Evolutionary conservation across 768 basidiomycete species (phyloP).

Genomic region (Mycena filopes): DNA sequence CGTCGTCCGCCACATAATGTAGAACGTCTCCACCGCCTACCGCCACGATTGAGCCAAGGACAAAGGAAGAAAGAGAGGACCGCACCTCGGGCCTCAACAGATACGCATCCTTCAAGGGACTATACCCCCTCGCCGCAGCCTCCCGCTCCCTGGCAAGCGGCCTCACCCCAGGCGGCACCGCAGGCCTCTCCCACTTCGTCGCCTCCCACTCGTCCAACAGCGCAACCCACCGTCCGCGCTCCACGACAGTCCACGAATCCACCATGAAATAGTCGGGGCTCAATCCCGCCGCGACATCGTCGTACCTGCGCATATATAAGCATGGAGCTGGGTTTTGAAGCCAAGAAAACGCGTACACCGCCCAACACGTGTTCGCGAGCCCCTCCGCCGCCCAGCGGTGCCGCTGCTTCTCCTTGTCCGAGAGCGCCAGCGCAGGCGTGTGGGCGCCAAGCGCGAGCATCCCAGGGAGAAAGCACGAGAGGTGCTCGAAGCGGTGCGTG

Average conservation of each 20-base stretch:
- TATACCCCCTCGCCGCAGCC: conserved; percentile 39
- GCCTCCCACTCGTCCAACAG: conserved; percentile 43
- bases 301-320: too few species aligned
- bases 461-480: conserved; percentile 73
- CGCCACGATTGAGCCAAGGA: not conserved
- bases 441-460: conserved; percentile 68
- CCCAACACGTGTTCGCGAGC: conserved; percentile 56
- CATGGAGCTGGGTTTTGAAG: too few species aligned
- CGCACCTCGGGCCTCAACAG: conserved; percentile 49
- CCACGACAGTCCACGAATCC: conserved; percentile 18
- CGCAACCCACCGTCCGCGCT: conserved; percentile 37
- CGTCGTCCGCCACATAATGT: conserved; percentile 51
- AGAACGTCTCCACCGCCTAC: conserved; percentile 51
- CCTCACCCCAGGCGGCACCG: conserved; percentile 30
- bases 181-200: conserved; percentile 35
- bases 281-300: conserved; percentile 59
- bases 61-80: not conserved
- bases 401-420: conserved; percentile 41
- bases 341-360: too few species aligned
- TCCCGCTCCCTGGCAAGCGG: conserved; percentile 27
- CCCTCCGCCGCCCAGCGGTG: conserved; percentile 60
- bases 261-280: conserved; percentile 54
- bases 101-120: conserved; percentile 36
- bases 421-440: conserved; percentile 43
- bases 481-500: conserved; percentile 64